These are phyloP conservation scores for Podospora sp. DNA, from an alignment of 495 filamentous ascomycete genomes.

Conservation along the genomic window DNA sequence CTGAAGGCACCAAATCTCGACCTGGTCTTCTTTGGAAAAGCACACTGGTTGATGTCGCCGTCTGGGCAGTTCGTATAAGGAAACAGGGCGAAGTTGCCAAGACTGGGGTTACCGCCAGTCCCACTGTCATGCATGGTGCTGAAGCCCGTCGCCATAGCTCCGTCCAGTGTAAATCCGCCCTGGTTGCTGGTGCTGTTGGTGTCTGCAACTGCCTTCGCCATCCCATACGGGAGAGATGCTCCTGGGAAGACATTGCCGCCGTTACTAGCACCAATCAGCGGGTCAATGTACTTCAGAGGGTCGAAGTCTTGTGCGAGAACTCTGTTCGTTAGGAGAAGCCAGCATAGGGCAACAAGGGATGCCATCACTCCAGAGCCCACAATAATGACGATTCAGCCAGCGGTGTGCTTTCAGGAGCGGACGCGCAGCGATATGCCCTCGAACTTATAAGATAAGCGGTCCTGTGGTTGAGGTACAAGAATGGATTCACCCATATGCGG, in stretches of 20 bases:
- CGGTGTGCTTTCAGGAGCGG: neutral
- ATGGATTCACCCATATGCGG: slow-evolving; percentile 5
- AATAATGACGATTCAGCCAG: neutral
- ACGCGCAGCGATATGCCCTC: neutral
- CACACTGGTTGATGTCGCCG: slow-evolving; percentile 66
- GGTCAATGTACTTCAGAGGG: slow-evolving; percentile 51
- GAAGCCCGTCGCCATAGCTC: slow-evolving; percentile 64
- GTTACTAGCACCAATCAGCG: slow-evolving; percentile 61
- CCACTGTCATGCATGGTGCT: slow-evolving; percentile 71
- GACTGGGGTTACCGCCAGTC: slow-evolving; percentile 66
- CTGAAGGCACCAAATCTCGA: slow-evolving; percentile 43
- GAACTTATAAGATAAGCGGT: neutral
- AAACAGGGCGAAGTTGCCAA: slow-evolving; percentile 79
- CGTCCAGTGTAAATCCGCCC: slow-evolving; percentile 72
- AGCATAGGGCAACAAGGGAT: slow-evolving; percentile 14
- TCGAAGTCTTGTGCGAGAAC: slow-evolving; percentile 36
- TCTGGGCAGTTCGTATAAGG: slow-evolving; percentile 64
- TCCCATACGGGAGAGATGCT: slow-evolving; percentile 72
- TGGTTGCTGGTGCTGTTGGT: slow-evolving; percentile 64
- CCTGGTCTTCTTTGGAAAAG: slow-evolving; percentile 56
- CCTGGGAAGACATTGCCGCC: slow-evolving; percentile 77
- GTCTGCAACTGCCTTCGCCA: slow-evolving; percentile 79
- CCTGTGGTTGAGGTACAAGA: neutral
- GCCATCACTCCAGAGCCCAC: neutral
- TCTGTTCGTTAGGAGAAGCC: slow-evolving; percentile 9